These are phyloP conservation scores for Solanum hybrid DNA, from an alignment of 305 asterid species.

Conservation along the genomic window DNA sequence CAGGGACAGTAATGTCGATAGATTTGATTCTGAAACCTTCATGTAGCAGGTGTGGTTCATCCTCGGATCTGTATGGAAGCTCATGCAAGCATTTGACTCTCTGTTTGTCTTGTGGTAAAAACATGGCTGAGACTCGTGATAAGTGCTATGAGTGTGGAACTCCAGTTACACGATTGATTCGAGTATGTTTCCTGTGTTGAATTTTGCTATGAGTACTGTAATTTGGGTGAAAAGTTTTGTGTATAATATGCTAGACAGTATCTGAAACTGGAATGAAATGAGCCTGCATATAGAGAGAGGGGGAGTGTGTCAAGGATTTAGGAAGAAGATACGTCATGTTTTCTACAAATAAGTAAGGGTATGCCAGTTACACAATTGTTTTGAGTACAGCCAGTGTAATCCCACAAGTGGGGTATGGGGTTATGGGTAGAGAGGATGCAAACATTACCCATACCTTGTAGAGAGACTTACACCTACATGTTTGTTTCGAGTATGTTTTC, in stretches of 20 bases:
- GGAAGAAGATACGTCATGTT: neutral
- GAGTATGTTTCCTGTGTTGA: constrained; percentile 29
- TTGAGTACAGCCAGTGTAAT: neutral
- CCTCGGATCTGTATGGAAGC: constrained; percentile 82
- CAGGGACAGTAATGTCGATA: constrained; percentile 27
- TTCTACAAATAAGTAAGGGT: neutral
- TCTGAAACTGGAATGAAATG: neutral
- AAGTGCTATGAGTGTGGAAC: constrained; percentile 80
- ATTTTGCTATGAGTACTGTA: neutral
- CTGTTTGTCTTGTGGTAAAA: constrained; percentile 73
- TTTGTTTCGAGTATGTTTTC: constrained; percentile 49
- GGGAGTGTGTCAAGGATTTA: neutral
- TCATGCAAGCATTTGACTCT: constrained; percentile 90
- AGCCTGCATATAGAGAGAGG: neutral
- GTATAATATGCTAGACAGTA: neutral
- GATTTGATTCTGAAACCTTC: constrained; percentile 85
- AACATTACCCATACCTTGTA: neutral
- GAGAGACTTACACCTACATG: neutral
- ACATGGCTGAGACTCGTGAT: constrained; percentile 60
- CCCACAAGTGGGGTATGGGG: neutral
- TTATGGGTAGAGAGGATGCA: neutral
- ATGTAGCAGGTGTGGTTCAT: constrained; percentile 75
- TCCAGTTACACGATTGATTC: constrained; percentile 65
- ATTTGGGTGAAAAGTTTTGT: neutral
- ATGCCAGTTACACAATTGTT: neutral